A percentile compares a stretch with the other conserved stretches of the same genome.
Conservation (phyloP, 2,329 filamentous ascomycete species). For the Dactylonectria estremocensis region DNA sequence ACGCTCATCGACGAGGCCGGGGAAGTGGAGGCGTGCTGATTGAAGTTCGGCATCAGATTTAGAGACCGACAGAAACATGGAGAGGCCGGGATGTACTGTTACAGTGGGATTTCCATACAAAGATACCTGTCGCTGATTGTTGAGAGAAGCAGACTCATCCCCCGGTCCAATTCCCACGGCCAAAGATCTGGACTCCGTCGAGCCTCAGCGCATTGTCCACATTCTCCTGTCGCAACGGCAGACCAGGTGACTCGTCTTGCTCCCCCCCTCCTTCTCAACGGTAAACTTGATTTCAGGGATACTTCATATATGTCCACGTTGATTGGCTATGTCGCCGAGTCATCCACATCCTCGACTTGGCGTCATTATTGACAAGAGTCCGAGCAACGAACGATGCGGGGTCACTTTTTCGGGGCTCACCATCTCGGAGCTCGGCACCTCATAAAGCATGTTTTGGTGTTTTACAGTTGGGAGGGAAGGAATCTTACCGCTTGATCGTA, state of each 20-base stretch:
- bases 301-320: neutral
- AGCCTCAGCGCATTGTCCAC: neutral
- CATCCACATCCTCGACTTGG: neutral
- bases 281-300: neutral
- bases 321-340: neutral
- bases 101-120: constrained; percentile 3
- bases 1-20: constrained; percentile 26
- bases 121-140: neutral
- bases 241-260: neutral
- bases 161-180: neutral
- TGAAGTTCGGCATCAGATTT: constrained; percentile 38
- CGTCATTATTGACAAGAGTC: neutral
- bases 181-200: neutral
- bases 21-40: constrained; percentile 25
- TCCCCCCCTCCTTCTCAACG: neutral
- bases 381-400: neutral
- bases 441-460: too few relatives aligned
- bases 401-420: neutral
- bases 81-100: neutral
- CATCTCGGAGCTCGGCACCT: neutral
- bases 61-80: constrained; percentile 25
- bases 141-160: neutral
- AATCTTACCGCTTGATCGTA: too few relatives aligned
- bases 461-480: too few relatives aligned
- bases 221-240: neutral